phyloP scores from a whole-genome alignment of 345 rosid species.

The Melaleuca quinquenervia region DNA sequence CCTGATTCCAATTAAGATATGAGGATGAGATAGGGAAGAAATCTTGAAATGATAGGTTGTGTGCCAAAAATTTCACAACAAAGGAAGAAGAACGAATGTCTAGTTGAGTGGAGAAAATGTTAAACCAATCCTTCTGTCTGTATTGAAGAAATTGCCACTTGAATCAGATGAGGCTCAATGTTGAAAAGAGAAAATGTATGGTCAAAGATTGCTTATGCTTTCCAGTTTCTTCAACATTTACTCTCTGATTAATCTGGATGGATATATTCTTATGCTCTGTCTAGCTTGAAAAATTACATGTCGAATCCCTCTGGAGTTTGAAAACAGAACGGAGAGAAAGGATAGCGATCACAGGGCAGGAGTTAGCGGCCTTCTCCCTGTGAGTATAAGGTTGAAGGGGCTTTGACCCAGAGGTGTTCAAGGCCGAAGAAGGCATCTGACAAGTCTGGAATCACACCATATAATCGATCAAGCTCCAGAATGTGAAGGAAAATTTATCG shows the following conservation, averaged over 20 bases:
- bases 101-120: too few species aligned
- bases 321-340: constrained; percentile 9
- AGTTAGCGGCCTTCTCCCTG: constrained; percentile 30
- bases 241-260: background rate
- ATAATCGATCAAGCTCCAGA: constrained; percentile 18
- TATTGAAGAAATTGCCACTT: too few species aligned
- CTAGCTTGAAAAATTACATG: background rate
- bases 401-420: constrained; percentile 18
- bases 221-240: background rate
- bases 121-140: too few species aligned
- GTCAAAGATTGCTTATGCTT: background rate
- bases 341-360: constrained; percentile 27
- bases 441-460: constrained; percentile 20
- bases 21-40: background rate
- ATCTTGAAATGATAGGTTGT: too few species aligned
- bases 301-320: background rate
- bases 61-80: too few species aligned
- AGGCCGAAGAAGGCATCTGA: constrained; percentile 10
- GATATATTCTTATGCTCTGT: background rate
- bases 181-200: too few species aligned
- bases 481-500: background rate
- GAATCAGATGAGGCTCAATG: too few species aligned
- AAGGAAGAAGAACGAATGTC: too few species aligned
- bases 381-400: constrained; percentile 14
- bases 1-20: constrained; percentile 3